Percentiles rank a stretch among this genome's conserved stretches.
phyloP scores from a whole-genome alignment of 2,329 filamentous ascomycete genomes.

The Neonectria coccinea region DNA sequence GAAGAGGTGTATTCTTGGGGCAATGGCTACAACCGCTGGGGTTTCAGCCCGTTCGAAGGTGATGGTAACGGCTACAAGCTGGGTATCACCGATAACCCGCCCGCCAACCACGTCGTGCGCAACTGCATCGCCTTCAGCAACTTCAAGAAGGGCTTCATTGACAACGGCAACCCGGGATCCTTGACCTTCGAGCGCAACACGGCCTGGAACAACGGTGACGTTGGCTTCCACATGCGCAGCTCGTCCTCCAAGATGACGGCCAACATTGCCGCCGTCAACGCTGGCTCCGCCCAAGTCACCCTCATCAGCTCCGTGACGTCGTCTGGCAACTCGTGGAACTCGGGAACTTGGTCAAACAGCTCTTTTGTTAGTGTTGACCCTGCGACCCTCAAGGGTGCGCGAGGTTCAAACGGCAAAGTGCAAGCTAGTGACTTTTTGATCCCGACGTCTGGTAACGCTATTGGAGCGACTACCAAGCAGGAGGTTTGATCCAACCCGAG shows the following conservation, averaged over 20 bases:
- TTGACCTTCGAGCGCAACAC: constrained; percentile 56
- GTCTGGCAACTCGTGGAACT: constrained; percentile 59
- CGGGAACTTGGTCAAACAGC: constrained; percentile 52
- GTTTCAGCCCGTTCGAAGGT: constrained; percentile 55
- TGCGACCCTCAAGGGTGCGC: constrained; percentile 51
- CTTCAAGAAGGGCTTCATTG: constrained; percentile 57
- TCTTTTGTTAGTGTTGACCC: constrained; percentile 54
- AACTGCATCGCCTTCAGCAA: constrained; percentile 59
- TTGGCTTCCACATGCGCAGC: constrained; percentile 39
- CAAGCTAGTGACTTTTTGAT: constrained; percentile 56
- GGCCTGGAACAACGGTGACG: constrained; percentile 56
- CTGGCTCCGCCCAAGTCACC: constrained; percentile 21
- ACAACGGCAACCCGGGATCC: constrained; percentile 56
- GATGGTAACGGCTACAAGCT: constrained; percentile 62
- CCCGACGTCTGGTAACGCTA: constrained; percentile 47
- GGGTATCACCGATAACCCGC: constrained; percentile 48
- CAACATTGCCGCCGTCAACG: constrained; percentile 53
- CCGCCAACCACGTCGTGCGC: constrained; percentile 55
- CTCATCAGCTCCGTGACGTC: constrained; percentile 33
- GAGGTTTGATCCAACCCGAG: background rate
- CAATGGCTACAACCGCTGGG: constrained; percentile 59
- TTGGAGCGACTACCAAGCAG: constrained; percentile 39
- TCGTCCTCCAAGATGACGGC: constrained; percentile 49
- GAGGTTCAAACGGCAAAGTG: constrained; percentile 54
- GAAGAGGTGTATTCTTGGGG: constrained; percentile 57